Evolutionary conservation across 2,329 filamentous ascomycete species (phyloP).

Genomic region (Ceratocystis lukuohia): DNA sequence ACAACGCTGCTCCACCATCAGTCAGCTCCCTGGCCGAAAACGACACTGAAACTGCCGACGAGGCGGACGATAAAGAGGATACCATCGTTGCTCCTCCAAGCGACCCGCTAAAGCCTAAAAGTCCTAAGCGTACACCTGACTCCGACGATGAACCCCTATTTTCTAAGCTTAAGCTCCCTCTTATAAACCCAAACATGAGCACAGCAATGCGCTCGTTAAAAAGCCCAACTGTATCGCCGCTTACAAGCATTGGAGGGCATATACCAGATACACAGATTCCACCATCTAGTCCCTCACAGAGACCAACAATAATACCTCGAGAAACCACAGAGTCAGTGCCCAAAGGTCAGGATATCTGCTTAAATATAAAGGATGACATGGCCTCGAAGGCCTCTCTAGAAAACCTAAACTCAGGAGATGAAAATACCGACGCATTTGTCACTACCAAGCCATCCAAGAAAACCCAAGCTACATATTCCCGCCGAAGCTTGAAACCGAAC

Average conservation of each 20-base stretch:
- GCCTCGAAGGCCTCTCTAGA: neutral
- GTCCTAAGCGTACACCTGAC: neutral
- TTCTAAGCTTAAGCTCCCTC: constrained; percentile 8
- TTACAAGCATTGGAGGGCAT: constrained; percentile 8
- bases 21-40: neutral
- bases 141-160: constrained; percentile 13
- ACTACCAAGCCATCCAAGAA: neutral
- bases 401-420: neutral
- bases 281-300: neutral
- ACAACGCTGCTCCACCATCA: neutral
- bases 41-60: neutral
- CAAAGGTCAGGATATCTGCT: neutral
- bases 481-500: neutral
- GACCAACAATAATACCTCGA: neutral
- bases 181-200: neutral
- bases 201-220: neutral
- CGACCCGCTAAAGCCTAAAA: neutral
- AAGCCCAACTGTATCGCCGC: constrained; percentile 16
- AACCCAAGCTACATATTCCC: constrained; percentile 9
- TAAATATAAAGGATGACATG: neutral
- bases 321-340: neutral
- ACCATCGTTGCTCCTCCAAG: neutral
- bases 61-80: constrained; percentile 6
- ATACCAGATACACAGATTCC: constrained; percentile 17
- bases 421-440: neutral